Evolutionary conservation across 1,284 basidiomycete genomes (phyloP), one percentile per base, ranked within the genome.

Genomic region (Ustilago shanxiensis): DNA sequence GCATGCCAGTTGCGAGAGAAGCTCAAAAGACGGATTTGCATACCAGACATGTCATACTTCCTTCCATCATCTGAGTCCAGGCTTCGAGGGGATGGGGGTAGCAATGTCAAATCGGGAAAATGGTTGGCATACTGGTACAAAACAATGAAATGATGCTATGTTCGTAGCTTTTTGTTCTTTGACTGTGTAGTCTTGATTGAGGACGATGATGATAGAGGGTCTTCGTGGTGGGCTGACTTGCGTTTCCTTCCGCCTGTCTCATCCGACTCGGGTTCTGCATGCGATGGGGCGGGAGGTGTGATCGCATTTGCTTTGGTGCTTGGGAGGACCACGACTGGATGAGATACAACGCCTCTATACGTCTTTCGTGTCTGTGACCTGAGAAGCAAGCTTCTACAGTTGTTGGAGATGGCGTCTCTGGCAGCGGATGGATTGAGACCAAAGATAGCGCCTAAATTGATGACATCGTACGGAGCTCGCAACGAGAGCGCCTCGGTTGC

Each of bases 401-500:
- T 80, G 44, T 59, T 50, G 2, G 71, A 66, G 16, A 85, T 66
- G 20, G 83, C 77, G 47, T 85, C 83, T 28, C 77, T 63, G 0
- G 83, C 81, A 6, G 80, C 76, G 8, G 65, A 51, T 1, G 67
- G 71, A 16, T 74, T 77, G 65, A 85, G 68, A 16, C 83, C 83
- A 45, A 84, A 80, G 41, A 84, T 55, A 16, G 77, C 65, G 0
- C 79, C 83, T 50, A 86, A 60, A 31, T 84, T 85, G 70, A 86
- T 79, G 28, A 86, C 80, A 51, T 86, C 84, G 60, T 77, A 72
- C 0, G 84, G 84, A 0, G 68, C 83, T 16, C 84, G 70, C 3
- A 86, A 52, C 6, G 73, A 73, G 11, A 86, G 47, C 0, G 79
- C 69, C 7, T 80, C 71, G 0, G 65, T 35, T 1, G 79, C 84